These are phyloP conservation scores for Penicillium sp. DNA, from an alignment of 2,329 filamentous ascomycete species.

Conservation along the genomic window DNA sequence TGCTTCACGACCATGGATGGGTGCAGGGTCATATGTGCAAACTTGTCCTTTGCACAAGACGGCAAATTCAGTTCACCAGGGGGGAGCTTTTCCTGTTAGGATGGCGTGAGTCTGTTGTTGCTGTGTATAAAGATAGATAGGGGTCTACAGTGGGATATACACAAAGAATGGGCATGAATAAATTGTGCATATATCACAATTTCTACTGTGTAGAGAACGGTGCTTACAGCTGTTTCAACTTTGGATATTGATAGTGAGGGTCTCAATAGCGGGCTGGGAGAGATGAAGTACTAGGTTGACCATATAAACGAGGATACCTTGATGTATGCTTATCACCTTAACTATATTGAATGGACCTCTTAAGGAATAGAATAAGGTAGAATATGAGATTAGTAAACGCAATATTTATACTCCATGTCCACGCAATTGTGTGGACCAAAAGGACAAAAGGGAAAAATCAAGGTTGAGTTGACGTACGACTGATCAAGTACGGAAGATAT, in stretches of 20 bases:
- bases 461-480: neutral
- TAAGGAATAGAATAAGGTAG: neutral
- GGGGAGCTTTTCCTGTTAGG: neutral
- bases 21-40: neutral
- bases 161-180: neutral
- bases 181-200: neutral
- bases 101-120: neutral
- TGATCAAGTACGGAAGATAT: neutral
- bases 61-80: neutral
- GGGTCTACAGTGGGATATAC: neutral
- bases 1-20: neutral
- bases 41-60: constrained; percentile 11
- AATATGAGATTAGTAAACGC: neutral
- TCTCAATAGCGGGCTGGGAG: too few species aligned
- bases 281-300: neutral
- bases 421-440: neutral
- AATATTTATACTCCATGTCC: too few species aligned
- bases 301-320: neutral
- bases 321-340: neutral
- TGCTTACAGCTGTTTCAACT: too few species aligned
- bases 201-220: neutral
- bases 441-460: neutral
- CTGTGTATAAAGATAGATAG: neutral
- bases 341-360: neutral
- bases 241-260: too few species aligned